phyloP scores from a whole-genome alignment of 1,284 basidiomycete genomes.

The Erythrobasidium hasegawianum region DNA sequence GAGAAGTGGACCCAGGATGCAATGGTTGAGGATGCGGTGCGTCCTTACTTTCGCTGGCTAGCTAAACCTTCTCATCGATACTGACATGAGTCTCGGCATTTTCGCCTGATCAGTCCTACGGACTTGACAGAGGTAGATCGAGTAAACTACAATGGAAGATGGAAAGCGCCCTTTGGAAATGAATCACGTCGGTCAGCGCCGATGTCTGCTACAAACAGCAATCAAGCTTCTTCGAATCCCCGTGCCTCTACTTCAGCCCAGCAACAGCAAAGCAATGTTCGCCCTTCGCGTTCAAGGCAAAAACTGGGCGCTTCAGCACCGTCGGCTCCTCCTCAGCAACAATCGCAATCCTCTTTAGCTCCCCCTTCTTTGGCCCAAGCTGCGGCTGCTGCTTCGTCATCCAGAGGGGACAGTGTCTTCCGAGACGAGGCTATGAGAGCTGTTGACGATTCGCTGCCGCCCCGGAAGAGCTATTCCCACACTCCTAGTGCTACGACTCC shows the following conservation, averaged over 20 bases:
- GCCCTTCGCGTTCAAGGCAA: constrained; percentile 15
- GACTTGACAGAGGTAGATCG: constrained; percentile 29
- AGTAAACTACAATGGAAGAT: constrained; percentile 8
- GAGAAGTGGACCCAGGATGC: constrained; percentile 91
- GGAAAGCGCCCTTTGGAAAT: constrained; percentile 10
- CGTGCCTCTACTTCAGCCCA: not conserved
- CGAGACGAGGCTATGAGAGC: too few relatives aligned
- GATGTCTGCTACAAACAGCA: not conserved
- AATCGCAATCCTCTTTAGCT: not conserved
- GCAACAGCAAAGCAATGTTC: not conserved
- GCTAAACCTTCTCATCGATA: not conserved
- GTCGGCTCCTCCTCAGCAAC: not conserved
- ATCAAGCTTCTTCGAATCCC: not conserved
- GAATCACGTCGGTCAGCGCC: not conserved
- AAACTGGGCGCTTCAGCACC: constrained; percentile 18
- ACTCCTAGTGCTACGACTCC: not conserved
- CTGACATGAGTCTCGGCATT: too few relatives aligned
- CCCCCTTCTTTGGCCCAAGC: not conserved
- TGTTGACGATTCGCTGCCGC: constrained; percentile 1
- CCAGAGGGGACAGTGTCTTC: too few relatives aligned
- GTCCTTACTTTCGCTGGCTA: not conserved
- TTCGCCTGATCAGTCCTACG: constrained; percentile 22
- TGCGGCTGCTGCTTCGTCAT: not conserved
- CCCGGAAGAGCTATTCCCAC: not conserved
- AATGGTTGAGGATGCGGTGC: constrained; percentile 74